phyloP scores from a whole-genome alignment of 176 grass and related monocot species.

The Eragrostis curvula region DNA sequence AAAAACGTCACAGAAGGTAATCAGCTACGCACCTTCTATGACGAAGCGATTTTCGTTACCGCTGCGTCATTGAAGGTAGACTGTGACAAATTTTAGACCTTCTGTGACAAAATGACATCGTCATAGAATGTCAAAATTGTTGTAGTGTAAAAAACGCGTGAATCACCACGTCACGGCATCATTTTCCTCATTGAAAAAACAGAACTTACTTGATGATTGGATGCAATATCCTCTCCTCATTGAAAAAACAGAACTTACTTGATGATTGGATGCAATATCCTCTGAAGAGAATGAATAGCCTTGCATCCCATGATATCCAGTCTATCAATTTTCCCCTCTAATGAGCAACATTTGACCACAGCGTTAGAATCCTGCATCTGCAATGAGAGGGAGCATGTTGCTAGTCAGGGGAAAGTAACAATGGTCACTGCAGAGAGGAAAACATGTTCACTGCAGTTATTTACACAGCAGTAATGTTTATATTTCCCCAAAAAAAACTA shows the following conservation, averaged over 20 bases:
- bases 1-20: too few species aligned
- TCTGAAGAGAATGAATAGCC: slow-evolving; percentile 65
- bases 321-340: slow-evolving; percentile 76
- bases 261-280: slow-evolving; percentile 55
- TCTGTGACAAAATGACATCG: too few species aligned
- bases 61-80: too few species aligned
- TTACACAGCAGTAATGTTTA: slow-evolving; percentile 8
- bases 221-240: slow-evolving; percentile 47
- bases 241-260: slow-evolving; percentile 44
- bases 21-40: too few species aligned
- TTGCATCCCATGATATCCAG: slow-evolving; percentile 80
- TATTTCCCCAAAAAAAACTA: slow-evolving; percentile 25
- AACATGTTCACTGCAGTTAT: slow-evolving; percentile 3
- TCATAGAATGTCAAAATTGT: too few species aligned
- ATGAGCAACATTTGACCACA: slow-evolving; percentile 51
- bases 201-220: slow-evolving; percentile 59
- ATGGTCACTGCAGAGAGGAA: not conserved
- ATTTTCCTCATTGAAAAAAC: not conserved
- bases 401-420: slow-evolving; percentile 8
- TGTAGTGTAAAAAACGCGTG: too few species aligned
- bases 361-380: slow-evolving; percentile 60
- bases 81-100: too few species aligned
- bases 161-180: slow-evolving; percentile 7
- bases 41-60: too few species aligned
- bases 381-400: slow-evolving; percentile 29